Evolutionary conservation across 306 rosid species (phyloP).

Genomic region (Mimosa bimucronata): DNA sequence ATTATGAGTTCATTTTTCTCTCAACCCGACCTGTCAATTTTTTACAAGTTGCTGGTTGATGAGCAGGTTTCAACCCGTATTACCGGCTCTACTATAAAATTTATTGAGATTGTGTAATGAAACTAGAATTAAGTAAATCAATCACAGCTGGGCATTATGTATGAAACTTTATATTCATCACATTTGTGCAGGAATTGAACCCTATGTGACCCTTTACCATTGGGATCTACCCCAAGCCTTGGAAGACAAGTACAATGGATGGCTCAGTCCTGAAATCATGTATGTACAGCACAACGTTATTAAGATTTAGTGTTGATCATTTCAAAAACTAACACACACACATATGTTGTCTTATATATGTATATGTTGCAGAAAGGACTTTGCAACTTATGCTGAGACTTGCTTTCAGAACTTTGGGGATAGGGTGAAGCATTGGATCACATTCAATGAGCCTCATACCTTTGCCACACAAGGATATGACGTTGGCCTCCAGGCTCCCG

Average conservation of each 20-base stretch:
- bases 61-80: too few relatives aligned
- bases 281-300: neutral
- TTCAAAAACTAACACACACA: neutral
- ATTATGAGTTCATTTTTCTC: too few relatives aligned
- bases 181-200: slow-evolving; percentile 6
- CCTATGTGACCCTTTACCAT: slow-evolving; percentile 17
- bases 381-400: slow-evolving; percentile 2
- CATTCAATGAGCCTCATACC: slow-evolving; percentile 58
- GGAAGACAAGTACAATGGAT: slow-evolving; percentile 21
- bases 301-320: too few relatives aligned
- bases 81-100: too few relatives aligned
- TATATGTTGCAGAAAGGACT: neutral
- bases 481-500: slow-evolving; percentile 13
- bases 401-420: slow-evolving; percentile 61
- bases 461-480: slow-evolving; percentile 13
- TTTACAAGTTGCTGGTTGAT: too few relatives aligned
- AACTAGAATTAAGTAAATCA: too few relatives aligned
- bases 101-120: too few relatives aligned
- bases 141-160: too few relatives aligned
- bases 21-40: too few relatives aligned
- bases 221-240: slow-evolving; percentile 24
- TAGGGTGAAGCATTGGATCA: slow-evolving; percentile 72
- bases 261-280: slow-evolving; percentile 22
- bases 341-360: too few relatives aligned
- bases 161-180: too few relatives aligned